Percentiles rank a stretch among this genome's conserved stretches.
phyloP scores from a whole-genome alignment of 306 rosid genomes.

The Hippophae rhamnoides region DNA sequence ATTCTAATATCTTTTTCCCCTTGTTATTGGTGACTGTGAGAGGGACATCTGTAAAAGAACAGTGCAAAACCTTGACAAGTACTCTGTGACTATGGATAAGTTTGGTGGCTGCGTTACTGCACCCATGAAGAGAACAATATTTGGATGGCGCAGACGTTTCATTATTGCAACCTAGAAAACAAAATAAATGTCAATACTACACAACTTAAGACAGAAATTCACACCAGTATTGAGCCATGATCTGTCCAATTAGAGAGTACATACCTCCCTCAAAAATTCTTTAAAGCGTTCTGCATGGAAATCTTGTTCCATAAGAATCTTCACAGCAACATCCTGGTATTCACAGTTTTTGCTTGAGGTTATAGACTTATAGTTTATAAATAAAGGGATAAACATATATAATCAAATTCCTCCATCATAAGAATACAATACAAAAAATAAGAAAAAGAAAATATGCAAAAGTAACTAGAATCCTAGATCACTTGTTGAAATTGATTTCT shows the following conservation, averaged over 20 bases:
- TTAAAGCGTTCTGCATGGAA: slow-evolving; percentile 76
- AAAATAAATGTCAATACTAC: slow-evolving; percentile 16
- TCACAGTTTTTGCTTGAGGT: slow-evolving; percentile 1
- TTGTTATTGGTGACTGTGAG: neutral
- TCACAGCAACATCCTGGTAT: slow-evolving; percentile 92
- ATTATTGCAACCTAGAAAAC: slow-evolving; percentile 81
- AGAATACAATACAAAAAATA: neutral
- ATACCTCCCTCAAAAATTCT: slow-evolving; percentile 94
- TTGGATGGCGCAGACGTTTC: slow-evolving; percentile 92
- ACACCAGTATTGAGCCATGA: too few species aligned
- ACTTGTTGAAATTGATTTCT: too few species aligned
- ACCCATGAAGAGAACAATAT: slow-evolving; percentile 94
- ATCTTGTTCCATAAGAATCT: slow-evolving; percentile 96
- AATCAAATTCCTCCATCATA: neutral
- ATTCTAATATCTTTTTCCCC: neutral
- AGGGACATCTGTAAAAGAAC: slow-evolving; percentile 11
- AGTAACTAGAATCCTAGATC: neutral
- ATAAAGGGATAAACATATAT: neutral
- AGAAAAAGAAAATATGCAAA: neutral
- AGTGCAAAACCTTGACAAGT: slow-evolving; percentile 70
- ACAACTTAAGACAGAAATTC: slow-evolving; percentile 20
- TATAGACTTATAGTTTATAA: neutral
- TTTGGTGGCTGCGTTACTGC: slow-evolving; percentile 96
- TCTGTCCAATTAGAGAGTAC: neutral
- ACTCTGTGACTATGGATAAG: slow-evolving; percentile 94